Percentiles rank a stretch among this genome's conserved stretches.
Conservation (phyloP, 2,329 filamentous ascomycete species). For the Fusarium poae region DNA sequence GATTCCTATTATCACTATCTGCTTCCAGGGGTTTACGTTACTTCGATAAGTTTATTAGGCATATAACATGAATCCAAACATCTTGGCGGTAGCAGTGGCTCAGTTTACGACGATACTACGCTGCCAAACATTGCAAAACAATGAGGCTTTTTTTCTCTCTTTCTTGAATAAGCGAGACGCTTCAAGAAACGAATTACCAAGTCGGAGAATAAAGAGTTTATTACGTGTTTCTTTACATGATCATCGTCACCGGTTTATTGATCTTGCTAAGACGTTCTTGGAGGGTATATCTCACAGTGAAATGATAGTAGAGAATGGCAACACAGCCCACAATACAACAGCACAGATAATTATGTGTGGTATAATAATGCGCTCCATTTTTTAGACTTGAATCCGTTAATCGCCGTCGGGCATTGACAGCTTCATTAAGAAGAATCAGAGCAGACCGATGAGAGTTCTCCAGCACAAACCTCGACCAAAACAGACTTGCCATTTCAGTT, state of each 20-base stretch:
- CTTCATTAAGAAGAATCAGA: background rate
- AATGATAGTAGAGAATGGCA: slow-evolving; percentile 9
- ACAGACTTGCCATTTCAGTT: slow-evolving; percentile 49
- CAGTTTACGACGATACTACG: slow-evolving; percentile 17
- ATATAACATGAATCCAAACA: slow-evolving; percentile 29
- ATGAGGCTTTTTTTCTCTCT: background rate
- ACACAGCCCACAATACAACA: slow-evolving; percentile 6
- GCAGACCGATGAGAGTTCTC: slow-evolving; percentile 45
- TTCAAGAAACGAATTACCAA: background rate
- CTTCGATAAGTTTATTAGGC: slow-evolving; percentile 17
- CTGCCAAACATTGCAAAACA: slow-evolving; percentile 7
- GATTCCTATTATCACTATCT: background rate
- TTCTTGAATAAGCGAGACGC: background rate
- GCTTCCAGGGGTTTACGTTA: slow-evolving; percentile 1
- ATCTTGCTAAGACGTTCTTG: slow-evolving; percentile 9
- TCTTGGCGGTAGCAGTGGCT: slow-evolving; percentile 16
- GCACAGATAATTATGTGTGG: background rate
- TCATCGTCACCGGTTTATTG: background rate
- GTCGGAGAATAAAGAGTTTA: slow-evolving; percentile 1
- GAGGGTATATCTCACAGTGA: background rate
- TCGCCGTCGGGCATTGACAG: slow-evolving; percentile 6
- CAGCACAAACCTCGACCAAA: slow-evolving; percentile 49
- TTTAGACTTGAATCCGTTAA: no score
- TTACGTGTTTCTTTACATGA: slow-evolving; percentile 6
- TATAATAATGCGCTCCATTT: slow-evolving; percentile 1